Evolutionary conservation across 2,329 filamentous ascomycete genomes (phyloP).

Genomic region (Aspergillus versicolor): DNA sequence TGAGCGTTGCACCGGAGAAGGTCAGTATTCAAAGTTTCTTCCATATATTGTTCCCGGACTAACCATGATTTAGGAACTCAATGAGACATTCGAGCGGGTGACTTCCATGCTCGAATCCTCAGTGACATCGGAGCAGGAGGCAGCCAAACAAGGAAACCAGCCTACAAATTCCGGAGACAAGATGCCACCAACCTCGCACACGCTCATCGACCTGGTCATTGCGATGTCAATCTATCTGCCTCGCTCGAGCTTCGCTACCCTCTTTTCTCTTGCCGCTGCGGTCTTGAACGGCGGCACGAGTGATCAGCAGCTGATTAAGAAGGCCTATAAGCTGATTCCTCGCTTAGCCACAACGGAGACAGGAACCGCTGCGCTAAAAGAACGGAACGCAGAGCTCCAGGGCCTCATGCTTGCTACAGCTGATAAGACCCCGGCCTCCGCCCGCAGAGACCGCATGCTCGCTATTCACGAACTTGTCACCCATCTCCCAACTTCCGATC

Average conservation of each 20-base stretch:
- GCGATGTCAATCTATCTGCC: constrained; percentile 94
- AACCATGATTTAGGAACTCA: constrained; percentile 60
- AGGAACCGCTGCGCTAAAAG: constrained; percentile 72
- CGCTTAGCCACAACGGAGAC: constrained; percentile 78
- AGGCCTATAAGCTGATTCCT: constrained; percentile 96
- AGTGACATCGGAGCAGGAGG: constrained; percentile 63
- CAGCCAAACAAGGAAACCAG: constrained; percentile 61
- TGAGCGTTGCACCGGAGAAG: constrained; percentile 77
- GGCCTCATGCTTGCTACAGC: constrained; percentile 74
- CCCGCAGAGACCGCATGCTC: constrained; percentile 79
- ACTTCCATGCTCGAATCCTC: constrained; percentile 77
- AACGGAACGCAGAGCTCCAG: constrained; percentile 77
- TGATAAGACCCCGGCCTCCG: constrained; percentile 82
- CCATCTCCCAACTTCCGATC: constrained; percentile 70
- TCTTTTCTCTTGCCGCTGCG: constrained; percentile 83
- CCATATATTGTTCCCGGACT: neutral
- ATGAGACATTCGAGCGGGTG: constrained; percentile 85
- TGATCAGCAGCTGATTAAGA: constrained; percentile 95
- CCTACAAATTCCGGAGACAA: constrained; percentile 66
- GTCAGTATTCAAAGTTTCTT: constrained; percentile 26
- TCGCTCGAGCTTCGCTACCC: constrained; percentile 74
- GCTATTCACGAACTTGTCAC: constrained; percentile 80
- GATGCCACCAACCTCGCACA: constrained; percentile 91
- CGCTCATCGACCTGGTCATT: constrained; percentile 93
- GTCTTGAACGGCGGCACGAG: constrained; percentile 67